These are phyloP conservation scores for Haplosporangium sp. DNA, from an alignment of 371 early-diverging fungal species.

Conservation along the genomic window DNA sequence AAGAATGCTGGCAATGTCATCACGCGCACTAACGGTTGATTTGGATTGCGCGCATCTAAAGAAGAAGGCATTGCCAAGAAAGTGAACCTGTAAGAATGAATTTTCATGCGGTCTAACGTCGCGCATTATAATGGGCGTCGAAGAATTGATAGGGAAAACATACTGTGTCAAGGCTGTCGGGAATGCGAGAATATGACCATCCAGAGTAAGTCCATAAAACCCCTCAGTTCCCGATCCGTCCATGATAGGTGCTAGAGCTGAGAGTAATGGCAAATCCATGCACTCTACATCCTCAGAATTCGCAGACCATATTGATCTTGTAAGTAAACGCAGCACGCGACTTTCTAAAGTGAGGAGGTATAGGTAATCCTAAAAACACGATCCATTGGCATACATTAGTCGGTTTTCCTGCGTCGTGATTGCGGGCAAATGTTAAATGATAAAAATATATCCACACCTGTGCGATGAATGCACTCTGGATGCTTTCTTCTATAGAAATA, in stretches of 20 bases:
- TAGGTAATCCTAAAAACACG: neutral
- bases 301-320: neutral
- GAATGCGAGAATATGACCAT: slow-evolving; percentile 24
- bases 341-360: slow-evolving; percentile 9
- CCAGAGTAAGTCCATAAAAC: slow-evolving; percentile 22
- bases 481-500: too few relatives aligned
- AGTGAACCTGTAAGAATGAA: too few relatives aligned
- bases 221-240: neutral
- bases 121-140: neutral
- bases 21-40: slow-evolving; percentile 1
- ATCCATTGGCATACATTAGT: neutral
- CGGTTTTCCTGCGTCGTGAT: too few relatives aligned
- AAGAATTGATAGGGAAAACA: neutral
- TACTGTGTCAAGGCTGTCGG: slow-evolving; percentile 13
- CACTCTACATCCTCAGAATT: neutral
- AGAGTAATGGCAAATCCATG: slow-evolving; percentile 15
- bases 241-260: slow-evolving; percentile 4
- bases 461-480: neutral
- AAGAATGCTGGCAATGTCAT: slow-evolving; percentile 11
- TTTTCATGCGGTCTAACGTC: too few relatives aligned
- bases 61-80: neutral
- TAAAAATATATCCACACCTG: neutral
- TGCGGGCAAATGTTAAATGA: too few relatives aligned
- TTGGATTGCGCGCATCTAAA: slow-evolving; percentile 7
- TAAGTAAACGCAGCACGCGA: slow-evolving; percentile 5